Evolutionary conservation across 176 grass and related monocot genomes (phyloP).

Genomic region (Cenchrus fungigraminus): DNA sequence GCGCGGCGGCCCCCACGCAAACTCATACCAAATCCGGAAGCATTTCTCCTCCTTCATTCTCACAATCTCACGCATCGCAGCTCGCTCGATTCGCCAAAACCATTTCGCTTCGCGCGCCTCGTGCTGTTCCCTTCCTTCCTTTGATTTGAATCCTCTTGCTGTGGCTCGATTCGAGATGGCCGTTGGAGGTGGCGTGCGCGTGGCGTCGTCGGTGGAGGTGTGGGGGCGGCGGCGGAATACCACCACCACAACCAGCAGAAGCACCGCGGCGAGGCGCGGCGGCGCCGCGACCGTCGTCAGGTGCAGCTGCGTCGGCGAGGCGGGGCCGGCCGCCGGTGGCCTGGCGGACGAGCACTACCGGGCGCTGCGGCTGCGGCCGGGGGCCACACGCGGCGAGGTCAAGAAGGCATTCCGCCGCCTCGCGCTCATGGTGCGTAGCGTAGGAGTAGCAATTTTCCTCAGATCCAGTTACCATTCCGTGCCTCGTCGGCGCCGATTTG

Average conservation of each 20-base stretch:
- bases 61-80: not conserved
- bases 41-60: not conserved
- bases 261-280: not conserved
- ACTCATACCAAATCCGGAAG: not conserved
- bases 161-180: constrained; percentile 8
- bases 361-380: constrained; percentile 47
- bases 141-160: not conserved
- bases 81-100: not conserved
- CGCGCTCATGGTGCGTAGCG: constrained; percentile 48
- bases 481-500: too few species aligned
- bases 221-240: not conserved
- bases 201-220: constrained; percentile 33
- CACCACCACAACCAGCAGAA: too few species aligned
- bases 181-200: not conserved
- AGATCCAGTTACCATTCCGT: too few species aligned
- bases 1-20: not conserved
- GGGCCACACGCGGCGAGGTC: constrained; percentile 52
- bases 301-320: constrained; percentile 23
- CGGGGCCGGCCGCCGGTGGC: not conserved
- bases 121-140: not conserved
- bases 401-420: constrained; percentile 69
- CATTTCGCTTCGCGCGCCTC: not conserved
- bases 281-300: not conserved
- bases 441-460: too few species aligned
- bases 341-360: constrained; percentile 46